Percentiles rank a stretch among this genome's conserved stretches.
Conservation (phyloP, 257 asterid species). For the Salvia miltiorrhiza region DNA sequence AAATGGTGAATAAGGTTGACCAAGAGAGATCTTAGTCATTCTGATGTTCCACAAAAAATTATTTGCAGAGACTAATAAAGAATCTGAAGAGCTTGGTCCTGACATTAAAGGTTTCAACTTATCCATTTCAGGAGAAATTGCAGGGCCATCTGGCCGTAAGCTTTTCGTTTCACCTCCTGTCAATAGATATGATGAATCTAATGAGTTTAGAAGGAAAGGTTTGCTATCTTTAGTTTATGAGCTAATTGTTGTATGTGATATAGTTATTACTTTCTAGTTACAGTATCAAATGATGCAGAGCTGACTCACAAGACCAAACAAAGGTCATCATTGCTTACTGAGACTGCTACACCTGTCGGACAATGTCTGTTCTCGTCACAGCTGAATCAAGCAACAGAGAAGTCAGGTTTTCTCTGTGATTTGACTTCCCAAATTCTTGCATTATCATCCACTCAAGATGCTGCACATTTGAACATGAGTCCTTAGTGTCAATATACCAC, state of each 20-base stretch:
- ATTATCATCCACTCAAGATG: slow-evolving; percentile 8
- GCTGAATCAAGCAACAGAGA: slow-evolving; percentile 24
- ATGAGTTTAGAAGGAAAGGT: slow-evolving; percentile 30
- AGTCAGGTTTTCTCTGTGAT: slow-evolving; percentile 40
- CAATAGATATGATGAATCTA: slow-evolving; percentile 20
- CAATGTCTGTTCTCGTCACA: slow-evolving; percentile 32
- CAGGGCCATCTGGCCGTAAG: slow-evolving; percentile 27
- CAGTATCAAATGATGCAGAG: slow-evolving; percentile 40
- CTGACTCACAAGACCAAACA: slow-evolving; percentile 25
- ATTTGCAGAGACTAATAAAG: slow-evolving; percentile 33
- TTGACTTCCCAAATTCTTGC: slow-evolving; percentile 19
- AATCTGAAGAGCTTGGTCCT: slow-evolving; percentile 26
- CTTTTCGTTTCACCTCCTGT: slow-evolving; percentile 36
- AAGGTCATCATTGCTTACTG: slow-evolving; percentile 24
- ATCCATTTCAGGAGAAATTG: slow-evolving; percentile 37
- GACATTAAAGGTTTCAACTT: slow-evolving; percentile 23
- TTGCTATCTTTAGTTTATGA: slow-evolving; percentile 8
- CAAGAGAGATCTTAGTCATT: neutral
- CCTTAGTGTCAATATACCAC: slow-evolving; percentile 16
- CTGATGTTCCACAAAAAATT: neutral
- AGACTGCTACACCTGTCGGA: slow-evolving; percentile 37
- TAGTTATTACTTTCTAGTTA: slow-evolving; percentile 15
- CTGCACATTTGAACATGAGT: slow-evolving; percentile 3
- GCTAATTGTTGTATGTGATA: neutral
- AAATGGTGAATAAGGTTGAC: neutral